A percentile compares a stretch with the other conserved stretches of the same genome.
phyloP scores from a whole-genome alignment of 768 basidiomycete genomes.

The Boletus fagicola region DNA sequence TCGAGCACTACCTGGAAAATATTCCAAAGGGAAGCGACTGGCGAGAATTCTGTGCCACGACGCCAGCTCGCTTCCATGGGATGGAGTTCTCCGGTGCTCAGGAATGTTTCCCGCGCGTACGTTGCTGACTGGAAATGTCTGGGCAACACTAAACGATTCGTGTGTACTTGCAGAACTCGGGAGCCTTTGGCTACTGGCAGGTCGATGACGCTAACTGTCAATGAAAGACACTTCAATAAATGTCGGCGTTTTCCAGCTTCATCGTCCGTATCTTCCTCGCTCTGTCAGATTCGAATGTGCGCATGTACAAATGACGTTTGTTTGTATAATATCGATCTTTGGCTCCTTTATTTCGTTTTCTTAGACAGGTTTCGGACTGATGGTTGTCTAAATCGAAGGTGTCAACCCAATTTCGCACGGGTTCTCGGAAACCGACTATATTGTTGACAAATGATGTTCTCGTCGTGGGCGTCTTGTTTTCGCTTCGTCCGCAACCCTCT shows the following conservation, averaged over 20 bases:
- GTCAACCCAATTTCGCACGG: too few species aligned
- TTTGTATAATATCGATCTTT: not conserved
- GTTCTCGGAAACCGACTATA: too few species aligned
- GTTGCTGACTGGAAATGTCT: conserved; percentile 1
- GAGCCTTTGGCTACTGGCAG: conserved; percentile 24
- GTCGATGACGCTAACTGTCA: conserved; percentile 13
- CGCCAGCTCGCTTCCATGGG: conserved; percentile 26
- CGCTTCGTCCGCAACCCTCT: too few species aligned
- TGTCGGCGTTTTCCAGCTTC: too few species aligned
- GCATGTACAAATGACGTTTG: not conserved
- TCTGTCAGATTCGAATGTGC: too few species aligned
- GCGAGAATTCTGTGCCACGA: conserved; percentile 35
- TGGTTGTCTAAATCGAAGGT: not conserved
- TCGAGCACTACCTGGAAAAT: conserved; percentile 28
- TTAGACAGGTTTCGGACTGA: not conserved
- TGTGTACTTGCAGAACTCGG: not conserved
- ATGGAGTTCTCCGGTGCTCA: conserved; percentile 27
- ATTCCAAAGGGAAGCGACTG: conserved; percentile 29
- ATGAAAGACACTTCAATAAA: too few species aligned
- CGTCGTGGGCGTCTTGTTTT: too few species aligned
- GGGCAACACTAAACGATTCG: not conserved
- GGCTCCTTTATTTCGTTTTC: not conserved
- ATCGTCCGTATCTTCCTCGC: not conserved
- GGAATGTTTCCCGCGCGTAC: conserved; percentile 22
- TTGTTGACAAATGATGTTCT: too few species aligned